Percentiles rank a stretch among this genome's conserved stretches.
Conservation (phyloP, 495 filamentous ascomycete genomes). For the Elaphomyces granulatus region DNA sequence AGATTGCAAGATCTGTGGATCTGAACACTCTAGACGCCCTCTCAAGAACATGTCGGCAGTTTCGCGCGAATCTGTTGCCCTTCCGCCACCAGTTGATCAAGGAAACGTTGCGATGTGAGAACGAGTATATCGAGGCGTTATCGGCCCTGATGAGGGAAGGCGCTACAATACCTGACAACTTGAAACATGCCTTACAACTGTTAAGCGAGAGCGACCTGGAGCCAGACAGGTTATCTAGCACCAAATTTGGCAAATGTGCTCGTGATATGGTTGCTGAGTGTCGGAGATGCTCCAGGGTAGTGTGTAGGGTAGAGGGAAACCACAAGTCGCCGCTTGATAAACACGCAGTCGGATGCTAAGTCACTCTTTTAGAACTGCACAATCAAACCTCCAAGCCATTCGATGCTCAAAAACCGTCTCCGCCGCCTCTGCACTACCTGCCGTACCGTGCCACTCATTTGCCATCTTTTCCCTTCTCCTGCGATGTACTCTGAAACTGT, state of each 20-base stretch:
- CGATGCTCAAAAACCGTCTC: constrained; percentile 50
- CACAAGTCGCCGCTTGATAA: too few relatives aligned
- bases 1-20: constrained; percentile 61
- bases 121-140: constrained; percentile 41
- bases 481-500: too few relatives aligned
- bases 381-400: constrained; percentile 52
- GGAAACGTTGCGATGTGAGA: constrained; percentile 63
- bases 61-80: constrained; percentile 58
- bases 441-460: constrained; percentile 44
- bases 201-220: constrained; percentile 19
- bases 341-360: too few relatives aligned
- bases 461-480: constrained; percentile 16
- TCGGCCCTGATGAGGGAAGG: constrained; percentile 24
- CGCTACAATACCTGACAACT: constrained; percentile 21
- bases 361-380: constrained; percentile 57
- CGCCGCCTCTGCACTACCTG: constrained; percentile 67
- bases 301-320: constrained; percentile 85
- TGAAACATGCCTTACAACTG: constrained; percentile 23
- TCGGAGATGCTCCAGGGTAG: constrained; percentile 55
- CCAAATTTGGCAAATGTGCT: constrained; percentile 62
- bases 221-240: constrained; percentile 35
- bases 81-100: constrained; percentile 56
- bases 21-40: constrained; percentile 73
- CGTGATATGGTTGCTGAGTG: constrained; percentile 75
- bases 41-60: constrained; percentile 64